These are phyloP conservation scores for Penicillium simplicissimum DNA, from an alignment of 495 filamentous ascomycete genomes.

Conservation along the genomic window DNA sequence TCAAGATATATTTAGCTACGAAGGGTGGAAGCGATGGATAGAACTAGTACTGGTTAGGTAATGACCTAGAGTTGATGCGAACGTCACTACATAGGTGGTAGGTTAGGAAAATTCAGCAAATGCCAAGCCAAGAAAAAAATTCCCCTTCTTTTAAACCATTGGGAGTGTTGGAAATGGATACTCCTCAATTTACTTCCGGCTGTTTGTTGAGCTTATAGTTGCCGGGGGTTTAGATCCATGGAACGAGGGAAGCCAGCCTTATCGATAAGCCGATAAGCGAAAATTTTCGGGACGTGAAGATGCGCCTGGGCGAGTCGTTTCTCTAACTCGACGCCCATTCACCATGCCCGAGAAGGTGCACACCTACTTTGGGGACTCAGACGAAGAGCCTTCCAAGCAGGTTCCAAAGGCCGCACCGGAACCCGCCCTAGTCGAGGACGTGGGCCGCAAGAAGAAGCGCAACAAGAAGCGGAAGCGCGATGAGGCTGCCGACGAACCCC, in stretches of 20 bases:
- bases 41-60: no score
- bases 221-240: neutral
- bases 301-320: neutral
- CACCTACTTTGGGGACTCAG: slow-evolving; percentile 26
- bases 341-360: slow-evolving; percentile 53
- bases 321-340: slow-evolving; percentile 9
- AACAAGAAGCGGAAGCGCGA: slow-evolving; percentile 51
- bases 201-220: neutral
- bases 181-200: no score
- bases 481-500: slow-evolving; percentile 22
- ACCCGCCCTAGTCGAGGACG: slow-evolving; percentile 19
- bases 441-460: slow-evolving; percentile 29
- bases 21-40: no score
- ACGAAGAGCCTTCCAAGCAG: slow-evolving; percentile 17
- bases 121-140: no score
- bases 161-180: no score
- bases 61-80: no score
- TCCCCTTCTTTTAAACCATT: no score
- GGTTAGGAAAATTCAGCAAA: no score
- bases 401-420: slow-evolving; percentile 8
- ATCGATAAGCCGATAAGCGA: slow-evolving; percentile 21
- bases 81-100: no score
- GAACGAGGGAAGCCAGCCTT: neutral
- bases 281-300: slow-evolving; percentile 33
- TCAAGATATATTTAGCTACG: no score